A percentile compares a stretch with the other conserved stretches of the same genome.
Conservation (phyloP, 352 stramenopile species). For the Globisporangium cederbergense region DNA sequence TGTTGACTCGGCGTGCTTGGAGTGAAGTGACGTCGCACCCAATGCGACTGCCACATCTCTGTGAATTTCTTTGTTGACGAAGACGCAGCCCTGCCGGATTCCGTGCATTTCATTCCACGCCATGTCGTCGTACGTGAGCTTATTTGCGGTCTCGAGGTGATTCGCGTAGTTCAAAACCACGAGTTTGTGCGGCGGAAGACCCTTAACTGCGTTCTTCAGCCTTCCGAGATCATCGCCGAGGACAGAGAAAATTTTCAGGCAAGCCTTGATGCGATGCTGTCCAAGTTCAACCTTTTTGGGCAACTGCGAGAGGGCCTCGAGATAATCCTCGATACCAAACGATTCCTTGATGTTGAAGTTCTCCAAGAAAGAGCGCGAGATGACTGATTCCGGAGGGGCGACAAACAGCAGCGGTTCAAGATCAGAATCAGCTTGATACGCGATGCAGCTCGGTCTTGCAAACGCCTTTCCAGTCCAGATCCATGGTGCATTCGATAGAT, state of each 20-base stretch:
- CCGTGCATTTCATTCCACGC: conserved; percentile 65
- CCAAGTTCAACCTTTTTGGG: conserved; percentile 26
- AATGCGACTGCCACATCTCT: conserved; percentile 42
- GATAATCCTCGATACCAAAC: conserved; percentile 53
- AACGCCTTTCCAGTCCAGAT: conserved; percentile 72
- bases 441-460: conserved; percentile 48
- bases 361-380: conserved; percentile 52
- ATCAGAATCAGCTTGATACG: conserved; percentile 32
- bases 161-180: conserved; percentile 40
- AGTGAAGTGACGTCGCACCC: conserved; percentile 61
- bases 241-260: conserved; percentile 47
- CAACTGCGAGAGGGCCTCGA: conserved; percentile 45
- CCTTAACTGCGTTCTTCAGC: conserved; percentile 23
- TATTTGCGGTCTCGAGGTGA: conserved; percentile 26
- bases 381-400: conserved; percentile 52
- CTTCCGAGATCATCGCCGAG: conserved; percentile 27
- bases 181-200: conserved; percentile 33
- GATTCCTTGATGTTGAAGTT: conserved; percentile 49
- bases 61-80: conserved; percentile 49
- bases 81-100: conserved; percentile 41
- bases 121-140: conserved; percentile 74
- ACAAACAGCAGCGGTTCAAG: conserved; percentile 62
- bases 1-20: conserved; percentile 55
- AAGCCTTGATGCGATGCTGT: conserved; percentile 29
- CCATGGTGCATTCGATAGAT: conserved; percentile 45